Percentiles rank a stretch among this genome's conserved stretches.
Evolutionary conservation across 331 rosid species (phyloP).

Genomic region (Quercus phellos): DNA sequence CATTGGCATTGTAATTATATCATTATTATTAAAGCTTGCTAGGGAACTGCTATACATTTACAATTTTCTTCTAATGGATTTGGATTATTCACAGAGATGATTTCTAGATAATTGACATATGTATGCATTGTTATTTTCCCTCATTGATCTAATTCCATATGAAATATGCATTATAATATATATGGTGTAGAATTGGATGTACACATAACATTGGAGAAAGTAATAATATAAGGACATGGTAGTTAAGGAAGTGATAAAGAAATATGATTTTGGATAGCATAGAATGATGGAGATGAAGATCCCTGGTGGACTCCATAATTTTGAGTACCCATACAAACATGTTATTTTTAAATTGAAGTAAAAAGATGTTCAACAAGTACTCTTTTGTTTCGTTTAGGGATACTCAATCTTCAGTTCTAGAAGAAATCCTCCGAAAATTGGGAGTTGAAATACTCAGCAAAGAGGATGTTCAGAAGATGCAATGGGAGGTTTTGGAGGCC

Average conservation of each 20-base stretch:
- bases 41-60: neutral
- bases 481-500: constrained; percentile 98
- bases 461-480: constrained; percentile 95
- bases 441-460: constrained; percentile 95
- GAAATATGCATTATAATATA: neutral
- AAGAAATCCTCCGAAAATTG: constrained; percentile 90
- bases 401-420: constrained; percentile 72
- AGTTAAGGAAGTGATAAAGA: neutral
- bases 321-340: no score
- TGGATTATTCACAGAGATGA: no score
- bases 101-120: no score
- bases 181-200: no score
- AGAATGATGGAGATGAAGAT: no score
- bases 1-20: neutral
- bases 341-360: neutral
- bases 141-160: neutral
- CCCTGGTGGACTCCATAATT: no score
- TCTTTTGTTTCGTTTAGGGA: constrained; percentile 49
- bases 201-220: no score
- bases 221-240: no score
- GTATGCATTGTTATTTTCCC: no score
- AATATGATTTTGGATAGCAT: no score
- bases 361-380: constrained; percentile 2
- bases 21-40: neutral
- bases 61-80: no score